phyloP scores from a whole-genome alignment of 805 yeast genomes.

The Candida krabiensis region DNA sequence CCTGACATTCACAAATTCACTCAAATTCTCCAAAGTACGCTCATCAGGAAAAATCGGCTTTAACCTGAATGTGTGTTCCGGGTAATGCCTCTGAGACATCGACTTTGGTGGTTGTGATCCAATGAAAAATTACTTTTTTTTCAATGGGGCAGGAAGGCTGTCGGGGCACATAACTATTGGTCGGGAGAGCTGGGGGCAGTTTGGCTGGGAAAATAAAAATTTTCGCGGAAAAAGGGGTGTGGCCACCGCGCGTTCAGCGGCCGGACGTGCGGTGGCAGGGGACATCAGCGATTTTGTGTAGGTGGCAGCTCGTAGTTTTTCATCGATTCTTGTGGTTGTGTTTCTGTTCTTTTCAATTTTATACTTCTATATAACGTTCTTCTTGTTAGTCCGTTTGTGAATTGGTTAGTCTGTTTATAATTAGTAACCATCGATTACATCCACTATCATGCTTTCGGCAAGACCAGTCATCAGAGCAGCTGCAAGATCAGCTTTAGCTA shows the following conservation, averaged over 20 bases:
- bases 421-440: conserved; percentile 7
- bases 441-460: conserved; percentile 64
- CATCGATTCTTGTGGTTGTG: neutral
- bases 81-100: too few relatives aligned
- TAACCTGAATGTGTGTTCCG: too few relatives aligned
- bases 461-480: conserved; percentile 86
- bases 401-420: neutral
- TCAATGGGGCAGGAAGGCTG: neutral
- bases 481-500: conserved; percentile 70
- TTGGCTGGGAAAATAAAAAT: too few relatives aligned
- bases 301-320: too few relatives aligned
- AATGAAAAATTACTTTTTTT: conserved; percentile 10
- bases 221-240: too few relatives aligned
- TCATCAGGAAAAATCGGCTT: neutral
- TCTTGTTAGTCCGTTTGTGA: neutral
- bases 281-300: too few relatives aligned
- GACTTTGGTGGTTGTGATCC: conserved; percentile 5
- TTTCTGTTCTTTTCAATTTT: conserved; percentile 8
- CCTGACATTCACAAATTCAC: too few relatives aligned
- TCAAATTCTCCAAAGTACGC: neutral
- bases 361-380: neutral
- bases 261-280: neutral
- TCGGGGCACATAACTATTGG: conserved; percentile 6
- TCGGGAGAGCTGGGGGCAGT: too few relatives aligned
- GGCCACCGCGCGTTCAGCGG: too few relatives aligned